Conservation (phyloP, 495 filamentous ascomycete species). For the Penicillium silybi region DNA sequence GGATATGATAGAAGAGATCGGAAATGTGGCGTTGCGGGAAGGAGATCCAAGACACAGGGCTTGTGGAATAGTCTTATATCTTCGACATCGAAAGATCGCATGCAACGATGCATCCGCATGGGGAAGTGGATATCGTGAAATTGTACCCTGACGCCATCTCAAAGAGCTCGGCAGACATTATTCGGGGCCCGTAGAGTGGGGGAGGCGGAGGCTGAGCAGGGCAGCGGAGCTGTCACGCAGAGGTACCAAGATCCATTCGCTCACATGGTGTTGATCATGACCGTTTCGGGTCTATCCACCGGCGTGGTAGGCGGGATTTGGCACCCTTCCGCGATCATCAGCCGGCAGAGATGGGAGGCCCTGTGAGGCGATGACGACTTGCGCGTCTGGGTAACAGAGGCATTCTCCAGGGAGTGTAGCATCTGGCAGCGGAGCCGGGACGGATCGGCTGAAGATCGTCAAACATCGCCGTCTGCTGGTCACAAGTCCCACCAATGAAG, state of each 20-base stretch:
- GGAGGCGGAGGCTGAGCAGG: background rate
- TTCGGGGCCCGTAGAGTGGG: slow-evolving; percentile 1
- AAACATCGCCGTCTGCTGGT: slow-evolving; percentile 6
- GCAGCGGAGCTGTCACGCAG: background rate
- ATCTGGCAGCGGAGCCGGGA: slow-evolving; percentile 15
- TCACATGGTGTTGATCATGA: slow-evolving; percentile 9
- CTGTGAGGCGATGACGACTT: background rate
- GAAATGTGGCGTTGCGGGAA: background rate
- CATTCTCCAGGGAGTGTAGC: slow-evolving; percentile 14
- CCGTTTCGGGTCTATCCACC: background rate
- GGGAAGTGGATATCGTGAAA: slow-evolving; percentile 13
- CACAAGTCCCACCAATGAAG: slow-evolving; percentile 1
- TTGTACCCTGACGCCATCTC: background rate
- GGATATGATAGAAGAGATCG: background rate
- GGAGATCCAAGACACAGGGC: background rate
- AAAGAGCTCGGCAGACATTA: slow-evolving; percentile 5
- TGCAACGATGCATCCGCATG: slow-evolving; percentile 23
- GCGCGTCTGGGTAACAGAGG: slow-evolving; percentile 6
- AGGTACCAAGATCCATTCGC: background rate
- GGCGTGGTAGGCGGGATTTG: background rate
- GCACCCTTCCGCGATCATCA: slow-evolving; percentile 6
- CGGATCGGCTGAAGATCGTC: slow-evolving; percentile 21
- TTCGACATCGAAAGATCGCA: slow-evolving; percentile 8
- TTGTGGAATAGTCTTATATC: slow-evolving; percentile 12
- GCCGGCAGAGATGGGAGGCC: background rate